Conservation (phyloP, 1,284 basidiomycete genomes). For the Golubevia pallescens region DNA sequence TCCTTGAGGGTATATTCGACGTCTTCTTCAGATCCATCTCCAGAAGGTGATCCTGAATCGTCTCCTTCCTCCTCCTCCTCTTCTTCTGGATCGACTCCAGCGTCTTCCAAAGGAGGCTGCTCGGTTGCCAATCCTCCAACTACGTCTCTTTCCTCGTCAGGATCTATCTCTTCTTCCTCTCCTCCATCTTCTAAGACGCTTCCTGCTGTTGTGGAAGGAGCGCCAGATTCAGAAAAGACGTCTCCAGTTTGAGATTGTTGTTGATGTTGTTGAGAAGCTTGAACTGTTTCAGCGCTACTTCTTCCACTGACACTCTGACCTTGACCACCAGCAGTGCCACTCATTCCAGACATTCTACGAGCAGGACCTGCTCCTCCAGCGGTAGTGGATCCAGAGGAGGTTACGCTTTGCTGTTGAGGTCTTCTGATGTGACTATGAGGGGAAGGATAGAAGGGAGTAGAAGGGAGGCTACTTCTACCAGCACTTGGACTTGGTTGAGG, state of each 20-base stretch:
- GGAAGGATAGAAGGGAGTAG: slow-evolving; percentile 30
- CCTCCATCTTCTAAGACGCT: neutral
- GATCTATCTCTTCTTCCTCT: slow-evolving; percentile 15
- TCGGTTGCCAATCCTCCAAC: slow-evolving; percentile 28
- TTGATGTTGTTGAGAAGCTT: slow-evolving; percentile 20
- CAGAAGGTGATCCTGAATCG: neutral
- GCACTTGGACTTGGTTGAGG: slow-evolving; percentile 23
- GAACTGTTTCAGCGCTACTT: neutral
- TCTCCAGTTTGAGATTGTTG: slow-evolving; percentile 14
- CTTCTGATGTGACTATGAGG: slow-evolving; percentile 42
- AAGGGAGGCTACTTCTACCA: slow-evolving; percentile 9
- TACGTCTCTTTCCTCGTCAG: slow-evolving; percentile 40
- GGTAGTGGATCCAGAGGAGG: too few species aligned
- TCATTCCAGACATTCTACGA: too few species aligned
- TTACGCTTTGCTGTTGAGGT: slow-evolving; percentile 1
- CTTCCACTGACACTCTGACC: too few species aligned
- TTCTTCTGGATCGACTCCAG: neutral
- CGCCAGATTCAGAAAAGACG: slow-evolving; percentile 25
- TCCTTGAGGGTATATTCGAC: slow-evolving; percentile 90
- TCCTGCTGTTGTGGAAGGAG: slow-evolving; percentile 14
- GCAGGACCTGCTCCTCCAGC: too few species aligned
- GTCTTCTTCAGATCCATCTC: slow-evolving; percentile 70
- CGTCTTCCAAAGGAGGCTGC: neutral
- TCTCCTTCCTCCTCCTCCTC: neutral
- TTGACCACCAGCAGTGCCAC: too few species aligned